These are phyloP conservation scores for Dillenia suffruticosa DNA, from an alignment of 164 flowering plant species.

Conservation along the genomic window DNA sequence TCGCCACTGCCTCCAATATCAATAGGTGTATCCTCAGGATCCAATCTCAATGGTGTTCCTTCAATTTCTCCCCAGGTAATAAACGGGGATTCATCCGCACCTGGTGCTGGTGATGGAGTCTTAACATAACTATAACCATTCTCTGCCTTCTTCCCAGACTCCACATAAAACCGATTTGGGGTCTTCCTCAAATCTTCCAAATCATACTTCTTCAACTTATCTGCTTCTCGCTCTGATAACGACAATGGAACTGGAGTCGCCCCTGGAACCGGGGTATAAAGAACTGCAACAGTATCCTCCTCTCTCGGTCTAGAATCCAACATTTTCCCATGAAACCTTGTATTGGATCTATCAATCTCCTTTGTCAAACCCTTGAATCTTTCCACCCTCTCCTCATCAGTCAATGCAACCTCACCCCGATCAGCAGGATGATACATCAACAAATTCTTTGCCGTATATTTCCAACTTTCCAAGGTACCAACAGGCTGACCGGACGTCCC, in stretches of 20 bases:
- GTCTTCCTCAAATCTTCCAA: slow-evolving; percentile 87
- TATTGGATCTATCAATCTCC: slow-evolving; percentile 52
- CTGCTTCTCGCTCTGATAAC: slow-evolving; percentile 46
- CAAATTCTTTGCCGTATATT: slow-evolving; percentile 75
- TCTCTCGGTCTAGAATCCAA: slow-evolving; percentile 58
- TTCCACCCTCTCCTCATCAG: slow-evolving; percentile 62
- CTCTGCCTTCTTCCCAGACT: slow-evolving; percentile 62
- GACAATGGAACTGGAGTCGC: slow-evolving; percentile 52
- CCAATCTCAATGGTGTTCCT: slow-evolving; percentile 92
- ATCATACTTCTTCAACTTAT: slow-evolving; percentile 72
- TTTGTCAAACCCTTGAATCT: slow-evolving; percentile 71
- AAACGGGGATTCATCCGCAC: slow-evolving; percentile 87
- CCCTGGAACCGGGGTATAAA: slow-evolving; percentile 76
- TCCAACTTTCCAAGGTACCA: slow-evolving; percentile 81
- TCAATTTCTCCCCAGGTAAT: slow-evolving; percentile 99
- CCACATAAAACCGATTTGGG: slow-evolving; percentile 70
- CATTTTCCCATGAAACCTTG: slow-evolving; percentile 74
- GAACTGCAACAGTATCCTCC: slow-evolving; percentile 64
- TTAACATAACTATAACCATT: slow-evolving; percentile 79
- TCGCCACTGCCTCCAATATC: slow-evolving; percentile 79
- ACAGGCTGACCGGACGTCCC: slow-evolving; percentile 91
- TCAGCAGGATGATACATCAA: slow-evolving; percentile 87
- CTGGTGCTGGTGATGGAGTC: slow-evolving; percentile 95
- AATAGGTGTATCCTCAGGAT: slow-evolving; percentile 71
- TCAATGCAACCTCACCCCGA: slow-evolving; percentile 68